Conservation (phyloP, 2,329 filamentous ascomycete species). For the Chalara sp. region DNA sequence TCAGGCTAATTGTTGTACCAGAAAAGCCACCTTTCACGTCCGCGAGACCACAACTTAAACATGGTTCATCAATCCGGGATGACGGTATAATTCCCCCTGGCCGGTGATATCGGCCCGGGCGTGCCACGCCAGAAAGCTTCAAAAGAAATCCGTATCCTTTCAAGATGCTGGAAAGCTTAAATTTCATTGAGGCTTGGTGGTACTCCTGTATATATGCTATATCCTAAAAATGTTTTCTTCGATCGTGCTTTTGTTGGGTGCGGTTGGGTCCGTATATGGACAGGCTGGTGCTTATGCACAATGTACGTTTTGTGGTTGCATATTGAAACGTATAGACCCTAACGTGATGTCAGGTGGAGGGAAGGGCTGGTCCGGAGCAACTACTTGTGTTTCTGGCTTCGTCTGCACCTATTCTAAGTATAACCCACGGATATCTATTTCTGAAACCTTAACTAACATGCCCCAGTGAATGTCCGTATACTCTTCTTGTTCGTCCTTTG, state of each 20-base stretch:
- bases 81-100: too few species aligned
- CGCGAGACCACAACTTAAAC: too few species aligned
- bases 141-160: too few species aligned
- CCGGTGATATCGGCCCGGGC: too few species aligned
- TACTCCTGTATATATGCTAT: too few species aligned
- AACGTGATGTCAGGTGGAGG: slow-evolving; percentile 18
- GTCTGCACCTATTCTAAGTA: slow-evolving; percentile 23
- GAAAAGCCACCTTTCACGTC: too few species aligned
- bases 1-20: too few species aligned
- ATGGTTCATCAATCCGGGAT: too few species aligned
- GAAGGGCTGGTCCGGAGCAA: slow-evolving; percentile 16
- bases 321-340: neutral
- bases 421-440: neutral
- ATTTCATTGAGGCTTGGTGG: too few species aligned
- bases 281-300: slow-evolving; percentile 18
- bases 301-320: slow-evolving; percentile 11
- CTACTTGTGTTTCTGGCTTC: slow-evolving; percentile 20
- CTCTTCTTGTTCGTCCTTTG: neutral
- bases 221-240: neutral
- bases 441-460: neutral
- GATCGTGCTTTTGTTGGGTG: neutral
- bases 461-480: slow-evolving; percentile 8
- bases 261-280: slow-evolving; percentile 28
- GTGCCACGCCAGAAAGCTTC: too few species aligned
- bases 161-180: too few species aligned